phyloP scores from a whole-genome alignment of 2,329 filamentous ascomycete genomes.

The Elsinoe ampelina region DNA sequence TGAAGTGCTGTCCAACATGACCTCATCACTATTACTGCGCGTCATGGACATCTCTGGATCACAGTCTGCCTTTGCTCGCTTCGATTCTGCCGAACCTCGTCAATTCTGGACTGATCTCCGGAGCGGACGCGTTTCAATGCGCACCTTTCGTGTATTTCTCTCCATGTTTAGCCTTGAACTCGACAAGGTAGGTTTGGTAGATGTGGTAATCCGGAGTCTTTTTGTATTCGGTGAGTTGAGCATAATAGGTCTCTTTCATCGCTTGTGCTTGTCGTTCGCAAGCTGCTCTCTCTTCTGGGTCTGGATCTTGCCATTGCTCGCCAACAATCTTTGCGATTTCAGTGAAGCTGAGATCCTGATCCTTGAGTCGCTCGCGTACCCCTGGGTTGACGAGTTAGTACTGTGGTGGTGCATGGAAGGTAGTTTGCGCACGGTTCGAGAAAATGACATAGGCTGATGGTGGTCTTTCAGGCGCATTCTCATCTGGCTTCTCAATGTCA shows the following conservation, averaged over 20 bases:
- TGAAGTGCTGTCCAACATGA: neutral
- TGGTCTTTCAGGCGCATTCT: slow-evolving; percentile 69
- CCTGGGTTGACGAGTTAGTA: slow-evolving; percentile 35
- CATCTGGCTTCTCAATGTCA: slow-evolving; percentile 50
- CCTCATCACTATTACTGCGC: slow-evolving; percentile 3
- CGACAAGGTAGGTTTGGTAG: slow-evolving; percentile 53
- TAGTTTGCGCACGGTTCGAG: slow-evolving; percentile 59
- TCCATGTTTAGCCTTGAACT: slow-evolving; percentile 65
- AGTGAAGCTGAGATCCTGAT: slow-evolving; percentile 67
- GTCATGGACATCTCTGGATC: neutral
- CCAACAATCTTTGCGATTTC: slow-evolving; percentile 77
- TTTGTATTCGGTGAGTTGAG: slow-evolving; percentile 65
- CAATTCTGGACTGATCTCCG: neutral
- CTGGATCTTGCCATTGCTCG: slow-evolving; percentile 69
- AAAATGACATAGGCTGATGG: slow-evolving; percentile 80
- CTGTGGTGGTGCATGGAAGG: neutral
- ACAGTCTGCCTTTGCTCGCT: neutral
- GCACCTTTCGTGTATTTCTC: neutral
- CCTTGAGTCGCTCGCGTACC: slow-evolving; percentile 68
- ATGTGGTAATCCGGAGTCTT: slow-evolving; percentile 59
- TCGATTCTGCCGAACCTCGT: neutral
- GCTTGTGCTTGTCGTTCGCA: slow-evolving; percentile 63
- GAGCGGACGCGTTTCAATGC: neutral
- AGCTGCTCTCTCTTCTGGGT: slow-evolving; percentile 56
- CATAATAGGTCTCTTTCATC: slow-evolving; percentile 68